These are phyloP conservation scores for Halophytophthora batemanensis DNA, from an alignment of 352 stramenopile species.

Conservation along the genomic window DNA sequence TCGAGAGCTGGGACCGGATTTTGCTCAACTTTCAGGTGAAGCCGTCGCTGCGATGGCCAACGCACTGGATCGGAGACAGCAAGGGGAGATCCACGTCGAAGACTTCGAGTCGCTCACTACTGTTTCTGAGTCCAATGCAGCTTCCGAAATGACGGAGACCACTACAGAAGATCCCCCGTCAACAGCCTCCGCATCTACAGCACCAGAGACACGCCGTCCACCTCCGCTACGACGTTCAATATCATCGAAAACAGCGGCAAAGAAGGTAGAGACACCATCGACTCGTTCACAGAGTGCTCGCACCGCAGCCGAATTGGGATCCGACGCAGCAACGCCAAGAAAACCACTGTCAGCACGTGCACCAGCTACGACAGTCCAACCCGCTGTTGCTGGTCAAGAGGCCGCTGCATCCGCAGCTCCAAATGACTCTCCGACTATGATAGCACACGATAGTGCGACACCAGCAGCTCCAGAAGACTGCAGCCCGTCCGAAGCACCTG, in stretches of 20 bases:
- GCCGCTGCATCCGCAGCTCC: no score
- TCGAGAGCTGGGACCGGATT: constrained; percentile 35
- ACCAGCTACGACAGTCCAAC: no score
- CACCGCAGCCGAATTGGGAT: not conserved
- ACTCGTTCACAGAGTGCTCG: constrained; percentile 18
- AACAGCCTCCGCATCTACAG: not conserved
- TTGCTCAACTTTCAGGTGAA: constrained; percentile 30
- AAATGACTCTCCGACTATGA: no score
- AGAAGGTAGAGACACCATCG: constrained; percentile 8
- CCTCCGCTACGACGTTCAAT: constrained; percentile 13
- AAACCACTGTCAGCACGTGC: not conserved
- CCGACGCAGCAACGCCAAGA: no score
- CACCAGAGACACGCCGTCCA: constrained; percentile 5
- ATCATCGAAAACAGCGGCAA: constrained; percentile 7
- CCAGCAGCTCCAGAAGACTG: not conserved
- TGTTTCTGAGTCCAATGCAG: not conserved
- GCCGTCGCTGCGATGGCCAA: constrained; percentile 32
- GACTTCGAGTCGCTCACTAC: constrained; percentile 39
- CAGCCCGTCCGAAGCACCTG: not conserved
- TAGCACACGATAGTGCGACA: no score
- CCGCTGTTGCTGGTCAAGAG: no score
- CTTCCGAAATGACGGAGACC: not conserved
- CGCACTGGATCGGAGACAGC: constrained; percentile 30
- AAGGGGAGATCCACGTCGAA: constrained; percentile 29
- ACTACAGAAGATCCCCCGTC: not conserved